Conservation (phyloP, 2,329 filamentous ascomycete genomes). For the Dactylonectria macrodidyma region DNA sequence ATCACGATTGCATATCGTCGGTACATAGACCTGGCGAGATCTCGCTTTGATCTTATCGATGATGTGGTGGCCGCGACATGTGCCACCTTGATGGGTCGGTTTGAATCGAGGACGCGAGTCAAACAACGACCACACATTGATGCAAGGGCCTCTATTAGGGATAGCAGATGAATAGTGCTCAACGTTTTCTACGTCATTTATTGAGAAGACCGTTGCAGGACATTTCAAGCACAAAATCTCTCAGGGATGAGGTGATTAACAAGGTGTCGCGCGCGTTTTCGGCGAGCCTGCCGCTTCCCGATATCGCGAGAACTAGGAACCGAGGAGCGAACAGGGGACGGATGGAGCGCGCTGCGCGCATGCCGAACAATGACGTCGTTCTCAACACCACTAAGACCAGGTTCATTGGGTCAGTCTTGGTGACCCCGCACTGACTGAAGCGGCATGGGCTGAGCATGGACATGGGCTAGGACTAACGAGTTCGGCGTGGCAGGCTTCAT, state of each 20-base stretch:
- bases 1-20: background rate
- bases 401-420: constrained; percentile 40
- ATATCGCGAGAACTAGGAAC: constrained; percentile 5
- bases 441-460: constrained; percentile 6
- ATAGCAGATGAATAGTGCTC: background rate
- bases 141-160: background rate
- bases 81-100: background rate
- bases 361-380: constrained; percentile 45
- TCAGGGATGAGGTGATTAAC: background rate
- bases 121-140: background rate
- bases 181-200: background rate
- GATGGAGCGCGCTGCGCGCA: constrained; percentile 23
- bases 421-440: constrained; percentile 33
- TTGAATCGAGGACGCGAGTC: background rate
- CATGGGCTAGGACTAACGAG: constrained; percentile 19
- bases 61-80: background rate
- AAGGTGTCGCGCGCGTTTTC: constrained; percentile 3
- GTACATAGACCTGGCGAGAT: background rate
- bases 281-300: constrained; percentile 3
- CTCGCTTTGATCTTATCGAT: background rate
- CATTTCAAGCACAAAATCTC: background rate
- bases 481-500: constrained; percentile 35
- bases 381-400: constrained; percentile 22
- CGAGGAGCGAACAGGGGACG: constrained; percentile 31
- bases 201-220: background rate